Evolutionary conservation across 2,329 filamentous ascomycete genomes (phyloP).

Genomic region (Didymella sp.): DNA sequence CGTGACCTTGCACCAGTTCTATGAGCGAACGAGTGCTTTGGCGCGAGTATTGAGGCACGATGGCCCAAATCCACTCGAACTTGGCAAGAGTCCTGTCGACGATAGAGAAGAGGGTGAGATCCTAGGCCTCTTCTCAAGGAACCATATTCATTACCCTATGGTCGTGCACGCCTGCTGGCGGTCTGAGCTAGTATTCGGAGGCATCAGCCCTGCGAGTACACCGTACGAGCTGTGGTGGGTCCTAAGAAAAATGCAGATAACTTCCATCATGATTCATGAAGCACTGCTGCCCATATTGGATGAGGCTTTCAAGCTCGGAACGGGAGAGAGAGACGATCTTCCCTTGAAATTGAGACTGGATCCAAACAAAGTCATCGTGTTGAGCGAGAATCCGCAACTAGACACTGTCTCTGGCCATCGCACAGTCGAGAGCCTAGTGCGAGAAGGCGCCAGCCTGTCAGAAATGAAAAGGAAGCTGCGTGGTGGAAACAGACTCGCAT

Average conservation of each 20-base stretch:
- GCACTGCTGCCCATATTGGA: conserved; percentile 33
- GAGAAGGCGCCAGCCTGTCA: conserved; percentile 24
- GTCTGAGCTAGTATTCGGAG: conserved; percentile 40
- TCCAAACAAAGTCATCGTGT: conserved; percentile 33
- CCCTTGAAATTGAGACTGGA: conserved; percentile 33
- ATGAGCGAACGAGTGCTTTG: conserved; percentile 34
- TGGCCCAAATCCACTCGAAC: conserved; percentile 35
- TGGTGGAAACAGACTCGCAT: conserved; percentile 37
- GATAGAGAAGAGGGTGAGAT: conserved; percentile 42
- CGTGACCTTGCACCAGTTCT: conserved; percentile 40
- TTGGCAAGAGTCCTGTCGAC: conserved; percentile 29
- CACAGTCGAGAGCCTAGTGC: conserved; percentile 37
- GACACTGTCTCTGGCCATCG: conserved; percentile 29
- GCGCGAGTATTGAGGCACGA: conserved; percentile 37
- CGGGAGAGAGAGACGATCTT: conserved; percentile 31
- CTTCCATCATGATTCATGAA: conserved; percentile 39
- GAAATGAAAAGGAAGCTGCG: conserved; percentile 31
- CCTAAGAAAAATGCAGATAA: conserved; percentile 43
- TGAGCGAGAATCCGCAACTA: conserved; percentile 32
- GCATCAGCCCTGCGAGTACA: conserved; percentile 43
- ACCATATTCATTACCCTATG: conserved; percentile 43
- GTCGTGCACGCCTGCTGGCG: conserved; percentile 43
- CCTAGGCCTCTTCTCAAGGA: conserved; percentile 36
- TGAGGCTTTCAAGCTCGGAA: conserved; percentile 36
- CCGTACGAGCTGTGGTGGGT: conserved; percentile 44